Base-by-base conservation (phyloP, 2,329 filamentous ascomycete species). In the Hymenoscyphus salicellus region DNA sequence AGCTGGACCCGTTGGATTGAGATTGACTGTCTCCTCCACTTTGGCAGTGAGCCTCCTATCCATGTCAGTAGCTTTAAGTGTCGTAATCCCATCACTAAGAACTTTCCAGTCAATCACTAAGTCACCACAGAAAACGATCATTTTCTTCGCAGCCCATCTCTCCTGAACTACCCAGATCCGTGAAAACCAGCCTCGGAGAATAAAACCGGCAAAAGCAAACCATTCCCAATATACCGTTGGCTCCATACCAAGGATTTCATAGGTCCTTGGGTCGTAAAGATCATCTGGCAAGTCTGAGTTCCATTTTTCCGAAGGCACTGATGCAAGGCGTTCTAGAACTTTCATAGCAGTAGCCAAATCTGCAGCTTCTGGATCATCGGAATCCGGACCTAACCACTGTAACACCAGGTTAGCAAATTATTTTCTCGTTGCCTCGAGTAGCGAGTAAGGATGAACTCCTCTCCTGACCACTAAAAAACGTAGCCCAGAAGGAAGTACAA, bases 21-120 rank as follows among this genome's bases (percentile, higher is more conserved):
- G 10, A 26, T 56, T 23, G 10, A 58, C 23, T 11, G 23, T 61
- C 2, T 56, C 52, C 17, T 36, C 56, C 20, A 63, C 58, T 14
- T 55, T 32, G 2, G 60, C n/a, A 32, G 61, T 49, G 46, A 68
- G 38, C 10, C 67, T 8, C 3, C 55, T 62, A 10, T 57, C 63
- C n/a, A 68, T 17, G 5, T 63, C 60, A 8, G 63, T 66, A 16
- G 65, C 58, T 14, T 36, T 60, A 1, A 68, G 41, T n/a, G 64
- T 36, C 26, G 23, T 61, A 14, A 65, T 58, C 30, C 62, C 66
- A n/a, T 43, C 49, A 1, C 55, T 58, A 17, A 68, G 59, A 41
- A 65, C 63, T 2, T 3, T 65, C 63, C 5, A 49, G 7, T 49
- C 20, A 11, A 49, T 23, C 20, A 23, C n/a, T 8, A 20, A 23